Evolutionary conservation across 805 yeast species (phyloP).

Genomic region (Dipodascopsis tothii): DNA sequence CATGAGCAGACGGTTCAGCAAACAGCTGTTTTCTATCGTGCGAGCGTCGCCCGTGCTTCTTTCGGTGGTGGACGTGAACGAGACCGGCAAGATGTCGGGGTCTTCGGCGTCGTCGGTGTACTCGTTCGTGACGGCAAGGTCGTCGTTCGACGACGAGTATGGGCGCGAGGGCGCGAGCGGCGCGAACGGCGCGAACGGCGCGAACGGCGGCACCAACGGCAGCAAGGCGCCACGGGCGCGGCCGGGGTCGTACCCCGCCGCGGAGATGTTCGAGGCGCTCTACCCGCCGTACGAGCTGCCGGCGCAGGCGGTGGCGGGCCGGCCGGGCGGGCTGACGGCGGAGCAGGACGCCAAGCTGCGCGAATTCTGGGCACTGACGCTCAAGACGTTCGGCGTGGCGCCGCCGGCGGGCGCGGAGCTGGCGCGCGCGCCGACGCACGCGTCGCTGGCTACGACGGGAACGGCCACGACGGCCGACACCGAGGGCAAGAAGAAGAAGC

Average conservation of each 20-base stretch:
- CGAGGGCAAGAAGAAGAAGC: constrained; percentile 18
- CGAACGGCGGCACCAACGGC: too few relatives aligned
- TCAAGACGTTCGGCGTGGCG: constrained; percentile 19
- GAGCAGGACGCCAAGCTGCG: constrained; percentile 35
- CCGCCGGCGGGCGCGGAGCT: constrained; percentile 24
- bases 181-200: too few relatives aligned
- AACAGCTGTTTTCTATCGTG: too few relatives aligned
- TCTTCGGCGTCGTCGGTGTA: too few relatives aligned
- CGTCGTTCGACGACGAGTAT: too few relatives aligned
- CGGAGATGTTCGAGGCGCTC: constrained; percentile 13
- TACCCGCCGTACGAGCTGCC: constrained; percentile 17
- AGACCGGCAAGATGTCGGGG: too few relatives aligned
- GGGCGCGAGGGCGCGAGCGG: too few relatives aligned
- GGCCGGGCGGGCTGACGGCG: constrained; percentile 33
- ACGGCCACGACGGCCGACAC: constrained; percentile 1
- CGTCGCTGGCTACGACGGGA: constrained; percentile 6
- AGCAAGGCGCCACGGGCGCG: too few relatives aligned
- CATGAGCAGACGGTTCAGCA: too few relatives aligned
- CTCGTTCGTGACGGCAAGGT: too few relatives aligned
- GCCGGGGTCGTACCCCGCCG: constrained; percentile 10
- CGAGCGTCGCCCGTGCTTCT: too few relatives aligned
- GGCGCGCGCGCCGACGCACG: constrained; percentile 3
- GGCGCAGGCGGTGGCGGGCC: constrained; percentile 28
- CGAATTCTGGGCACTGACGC: constrained; percentile 33
- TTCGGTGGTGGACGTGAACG: too few relatives aligned